A percentile compares a stretch with the other conserved stretches of the same genome.
These are phyloP conservation scores for Apophysomyces ossiformis DNA, from an alignment of 371 early-diverging fungal genomes.

Conservation along the genomic window DNA sequence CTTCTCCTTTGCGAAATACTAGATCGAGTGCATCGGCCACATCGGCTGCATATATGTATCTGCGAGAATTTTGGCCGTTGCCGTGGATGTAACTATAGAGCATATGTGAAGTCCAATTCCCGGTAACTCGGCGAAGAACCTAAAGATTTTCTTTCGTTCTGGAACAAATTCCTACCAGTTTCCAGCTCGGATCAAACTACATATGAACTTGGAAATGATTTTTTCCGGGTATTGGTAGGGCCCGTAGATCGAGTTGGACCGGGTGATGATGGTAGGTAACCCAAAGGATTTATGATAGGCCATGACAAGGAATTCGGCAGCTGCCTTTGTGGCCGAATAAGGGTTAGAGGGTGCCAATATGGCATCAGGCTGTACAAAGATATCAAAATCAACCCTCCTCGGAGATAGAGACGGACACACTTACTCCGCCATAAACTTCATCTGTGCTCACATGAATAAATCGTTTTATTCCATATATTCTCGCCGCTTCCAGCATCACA, in stretches of 20 bases:
- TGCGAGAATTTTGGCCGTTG: slow-evolving; percentile 77
- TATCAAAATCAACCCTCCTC: slow-evolving; percentile 11
- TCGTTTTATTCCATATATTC: slow-evolving; percentile 55
- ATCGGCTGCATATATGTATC: slow-evolving; percentile 82
- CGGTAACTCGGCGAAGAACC: slow-evolving; percentile 8
- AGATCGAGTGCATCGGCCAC: slow-evolving; percentile 76
- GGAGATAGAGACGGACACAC: neutral
- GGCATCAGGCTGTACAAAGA: slow-evolving; percentile 58
- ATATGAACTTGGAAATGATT: slow-evolving; percentile 87
- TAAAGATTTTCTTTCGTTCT: slow-evolving; percentile 11
- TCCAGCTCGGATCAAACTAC: slow-evolving; percentile 62
- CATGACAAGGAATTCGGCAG: slow-evolving; percentile 83
- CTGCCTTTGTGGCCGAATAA: slow-evolving; percentile 90
- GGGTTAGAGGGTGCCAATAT: slow-evolving; percentile 83
- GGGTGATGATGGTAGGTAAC: slow-evolving; percentile 81
- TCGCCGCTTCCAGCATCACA: slow-evolving; percentile 83
- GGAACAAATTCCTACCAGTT: slow-evolving; percentile 53
- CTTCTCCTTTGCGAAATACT: slow-evolving; percentile 67
- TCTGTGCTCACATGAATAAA: slow-evolving; percentile 89
- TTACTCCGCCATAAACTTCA: slow-evolving; percentile 85
- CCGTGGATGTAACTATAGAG: slow-evolving; percentile 76
- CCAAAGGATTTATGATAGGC: slow-evolving; percentile 85
- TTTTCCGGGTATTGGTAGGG: slow-evolving; percentile 91
- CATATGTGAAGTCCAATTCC: neutral
- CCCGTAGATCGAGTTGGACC: slow-evolving; percentile 88